A percentile compares a stretch with the other conserved stretches of the same genome.
These are phyloP conservation scores for Skeletonema menzelii DNA, from an alignment of 108 stramenopile genomes.

Conservation along the genomic window DNA sequence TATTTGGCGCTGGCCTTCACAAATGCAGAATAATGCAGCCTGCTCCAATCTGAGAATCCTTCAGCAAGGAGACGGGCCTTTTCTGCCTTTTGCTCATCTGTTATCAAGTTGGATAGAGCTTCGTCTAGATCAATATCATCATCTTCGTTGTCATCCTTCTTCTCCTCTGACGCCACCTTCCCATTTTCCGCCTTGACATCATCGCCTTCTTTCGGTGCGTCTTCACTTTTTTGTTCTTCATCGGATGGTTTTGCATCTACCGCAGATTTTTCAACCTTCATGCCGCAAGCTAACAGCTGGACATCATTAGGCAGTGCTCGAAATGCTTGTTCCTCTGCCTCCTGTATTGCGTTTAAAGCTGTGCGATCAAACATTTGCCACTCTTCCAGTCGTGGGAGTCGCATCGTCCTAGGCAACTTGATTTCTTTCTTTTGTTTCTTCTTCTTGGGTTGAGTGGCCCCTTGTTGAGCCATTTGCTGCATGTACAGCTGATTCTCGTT, in stretches of 20 bases:
- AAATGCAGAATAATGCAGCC: constrained; percentile 76
- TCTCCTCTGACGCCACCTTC: not conserved
- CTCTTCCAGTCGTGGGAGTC: constrained; percentile 94
- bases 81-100: constrained; percentile 58
- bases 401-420: constrained; percentile 85
- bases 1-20: constrained; percentile 65
- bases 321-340: constrained; percentile 80
- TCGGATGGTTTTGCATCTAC: constrained; percentile 1
- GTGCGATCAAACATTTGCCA: constrained; percentile 94
- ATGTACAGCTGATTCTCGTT: constrained; percentile 85
- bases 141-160: constrained; percentile 19
- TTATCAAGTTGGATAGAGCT: constrained; percentile 64
- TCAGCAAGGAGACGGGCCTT: constrained; percentile 70
- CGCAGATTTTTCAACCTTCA: constrained; percentile 8
- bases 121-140: constrained; percentile 34
- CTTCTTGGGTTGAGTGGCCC: constrained; percentile 45
- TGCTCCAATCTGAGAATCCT: constrained; percentile 83
- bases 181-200: constrained; percentile 3
- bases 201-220: constrained; percentile 10
- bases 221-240: constrained; percentile 25
- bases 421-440: constrained; percentile 69
- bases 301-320: constrained; percentile 65
- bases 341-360: constrained; percentile 78
- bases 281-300: constrained; percentile 17
- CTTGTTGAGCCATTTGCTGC: constrained; percentile 78